A percentile compares a stretch with the other conserved stretches of the same genome.
Conservation (phyloP, 306 rosid species). For the Castanea crenata region DNA sequence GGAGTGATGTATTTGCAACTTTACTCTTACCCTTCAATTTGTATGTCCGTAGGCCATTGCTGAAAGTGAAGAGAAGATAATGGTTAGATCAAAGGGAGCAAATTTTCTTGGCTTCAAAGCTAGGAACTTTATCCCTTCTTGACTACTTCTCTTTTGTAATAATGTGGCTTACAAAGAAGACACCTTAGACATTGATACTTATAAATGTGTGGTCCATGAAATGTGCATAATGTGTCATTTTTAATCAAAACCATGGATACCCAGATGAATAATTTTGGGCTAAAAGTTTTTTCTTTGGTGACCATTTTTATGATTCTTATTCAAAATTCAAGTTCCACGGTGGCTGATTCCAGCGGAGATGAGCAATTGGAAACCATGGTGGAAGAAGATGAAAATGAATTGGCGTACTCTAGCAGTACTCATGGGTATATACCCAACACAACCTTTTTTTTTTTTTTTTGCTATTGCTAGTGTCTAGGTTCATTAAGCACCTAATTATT, state of each 20-base stretch:
- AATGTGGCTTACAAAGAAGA: constrained; percentile 4
- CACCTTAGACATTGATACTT: constrained; percentile 20
- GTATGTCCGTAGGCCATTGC: background rate
- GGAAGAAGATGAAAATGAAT: constrained; percentile 34
- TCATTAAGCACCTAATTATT: too few relatives aligned
- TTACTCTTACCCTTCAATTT: constrained; percentile 46
- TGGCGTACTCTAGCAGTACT: constrained; percentile 25
- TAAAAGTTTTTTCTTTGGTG: constrained; percentile 25
- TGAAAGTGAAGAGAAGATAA: background rate
- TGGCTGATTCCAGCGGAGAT: constrained; percentile 33
- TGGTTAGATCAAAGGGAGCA: constrained; percentile 15
- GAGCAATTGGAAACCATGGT: constrained; percentile 35
- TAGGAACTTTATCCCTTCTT: constrained; percentile 39
- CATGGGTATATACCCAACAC: constrained; percentile 33
- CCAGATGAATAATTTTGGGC: constrained; percentile 19
- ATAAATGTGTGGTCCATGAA: constrained; percentile 34
- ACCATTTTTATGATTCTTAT: constrained; percentile 33
- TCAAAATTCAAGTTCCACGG: constrained; percentile 23
- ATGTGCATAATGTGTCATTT: constrained; percentile 18
- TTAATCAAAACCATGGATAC: constrained; percentile 45
- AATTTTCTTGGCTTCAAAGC: constrained; percentile 79
- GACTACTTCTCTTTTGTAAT: constrained; percentile 36
- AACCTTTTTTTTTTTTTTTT: background rate
- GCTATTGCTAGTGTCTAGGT: too few relatives aligned
- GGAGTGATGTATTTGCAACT: constrained; percentile 33